phyloP scores from a whole-genome alignment of 2,329 filamentous ascomycete species.

The Colletotrichum orbiculare region DNA sequence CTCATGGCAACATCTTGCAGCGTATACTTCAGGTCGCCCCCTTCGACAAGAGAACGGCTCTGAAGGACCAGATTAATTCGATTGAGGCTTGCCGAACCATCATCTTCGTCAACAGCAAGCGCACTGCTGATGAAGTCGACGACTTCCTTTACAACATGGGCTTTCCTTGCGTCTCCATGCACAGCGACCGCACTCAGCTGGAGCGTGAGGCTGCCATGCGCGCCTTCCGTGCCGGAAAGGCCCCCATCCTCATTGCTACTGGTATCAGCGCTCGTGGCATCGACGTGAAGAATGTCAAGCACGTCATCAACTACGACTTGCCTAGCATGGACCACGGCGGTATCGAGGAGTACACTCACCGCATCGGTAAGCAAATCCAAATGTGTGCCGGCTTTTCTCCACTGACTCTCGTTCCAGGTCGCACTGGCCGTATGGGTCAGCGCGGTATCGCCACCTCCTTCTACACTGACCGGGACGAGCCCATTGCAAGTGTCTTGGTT shows the following conservation, averaged over 20 bases:
- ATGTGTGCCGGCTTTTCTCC: background rate
- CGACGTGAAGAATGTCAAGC: slow-evolving; percentile 86
- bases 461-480: slow-evolving; percentile 81
- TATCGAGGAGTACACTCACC: slow-evolving; percentile 92
- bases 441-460: slow-evolving; percentile 88
- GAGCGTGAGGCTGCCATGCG: slow-evolving; percentile 94
- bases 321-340: slow-evolving; percentile 81
- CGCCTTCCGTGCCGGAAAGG: slow-evolving; percentile 79
- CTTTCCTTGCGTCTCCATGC: slow-evolving; percentile 88
- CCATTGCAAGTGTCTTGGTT: slow-evolving; percentile 78
- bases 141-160: slow-evolving; percentile 86
- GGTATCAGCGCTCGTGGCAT: slow-evolving; percentile 89
- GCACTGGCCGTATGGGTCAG: slow-evolving; percentile 93
- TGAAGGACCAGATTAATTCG: slow-evolving; percentile 78
- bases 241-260: slow-evolving; percentile 87
- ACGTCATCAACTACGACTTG: slow-evolving; percentile 94
- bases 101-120: slow-evolving; percentile 89
- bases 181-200: slow-evolving; percentile 85
- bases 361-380: slow-evolving; percentile 75
- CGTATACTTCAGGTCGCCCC: slow-evolving; percentile 75
- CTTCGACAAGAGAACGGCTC: slow-evolving; percentile 73
- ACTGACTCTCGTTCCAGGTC: slow-evolving; percentile 62
- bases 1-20: slow-evolving; percentile 86
- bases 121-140: slow-evolving; percentile 83
- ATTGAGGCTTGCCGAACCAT: slow-evolving; percentile 82